Base-by-base conservation (phyloP, 192 early-diverging fungal species). In the Backusella parvicylindrica region DNA sequence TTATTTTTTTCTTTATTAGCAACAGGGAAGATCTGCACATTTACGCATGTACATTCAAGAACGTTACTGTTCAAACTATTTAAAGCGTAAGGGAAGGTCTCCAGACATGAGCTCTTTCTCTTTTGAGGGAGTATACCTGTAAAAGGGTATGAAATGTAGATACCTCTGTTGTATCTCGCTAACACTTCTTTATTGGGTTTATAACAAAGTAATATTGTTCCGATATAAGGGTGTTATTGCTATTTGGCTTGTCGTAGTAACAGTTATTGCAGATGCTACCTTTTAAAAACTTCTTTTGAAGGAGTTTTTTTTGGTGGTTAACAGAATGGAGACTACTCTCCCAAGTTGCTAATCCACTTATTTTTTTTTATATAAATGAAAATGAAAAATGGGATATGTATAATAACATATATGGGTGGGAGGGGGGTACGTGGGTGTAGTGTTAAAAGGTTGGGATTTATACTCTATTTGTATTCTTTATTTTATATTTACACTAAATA, bases 291-390 rank as follows among this genome's bases (percentile, higher is more conserved):
- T 72, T 60, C 26, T 26, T 60, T 60, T 8, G 7, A 23, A 60
- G 12, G 23, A 28, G 23, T 6, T 9, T 41, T 47, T 47, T 47
- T 47, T 11, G 26, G 30, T 32, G 33, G 68, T 40, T 70, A 72
- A 72, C 71, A 56, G 9, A 56, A 72, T 72, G 71, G 71, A 63
- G 71, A 72, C 71, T 72, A 72, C 71, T 72, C 71, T 72, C 50
- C 31, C 36, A 41, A 33, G 40, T 72, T 63, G 71, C 50, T 26
- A 50, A 30, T 30, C 41, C 13, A 30, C 15, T n/a, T 47, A n/a
- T 1, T 49, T 70, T 70, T 72, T 72, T 30, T 60, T 36, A 72
- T 40, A 56, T 53, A 72, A 72, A 72, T 56, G 32, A 38, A 72
- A 65, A 65, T 23, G 23, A 56, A 56, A 60, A 60, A 56, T 56